Evolutionary conservation across 2,329 filamentous ascomycete species (phyloP), one percentile per base, ranked within the genome.

Genomic region (Penicillium thymicola): DNA sequence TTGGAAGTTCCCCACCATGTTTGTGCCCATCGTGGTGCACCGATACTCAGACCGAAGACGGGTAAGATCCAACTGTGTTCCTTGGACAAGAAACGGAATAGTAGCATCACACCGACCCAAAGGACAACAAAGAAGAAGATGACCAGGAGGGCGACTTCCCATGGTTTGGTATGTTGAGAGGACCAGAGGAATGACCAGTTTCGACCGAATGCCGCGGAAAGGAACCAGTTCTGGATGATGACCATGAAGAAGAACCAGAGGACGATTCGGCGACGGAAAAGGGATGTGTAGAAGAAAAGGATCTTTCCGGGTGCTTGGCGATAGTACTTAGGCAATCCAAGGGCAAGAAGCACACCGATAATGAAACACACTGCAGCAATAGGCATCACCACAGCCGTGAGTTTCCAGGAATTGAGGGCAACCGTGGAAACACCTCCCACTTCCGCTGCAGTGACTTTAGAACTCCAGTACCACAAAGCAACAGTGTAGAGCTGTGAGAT

Each of bases 401-500:
- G 75, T 53, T 71, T 73, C 70, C 78, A 80, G 11, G 72, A 74
- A 53, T 75, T 72, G 10, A 73, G 73, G 28, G 78, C 70, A 42
- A 58, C 49, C 2, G 71, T 63, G 52, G 73, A 68, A 25, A 69
- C 62, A 51, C 70, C 67, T 16, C 75, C 70, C 37, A 76, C 67
- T 28, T 78, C 80, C 21, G 71, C 72, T 11, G 74, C 65, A 14
- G 76, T 77, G 5, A 74, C 67, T 50, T 72, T 74, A 36, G 79
- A 78, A 36, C 85, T 86, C 86, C 86, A 88, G 68, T 83, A 87
- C 85, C 85, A 89, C 11, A 89, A 76, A 2, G 78, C 82, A 34
- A 84, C 80, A 54, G 86, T 79, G 66, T 88, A 88, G 58, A 86
- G 75, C 67, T 88, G 85, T 64, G 88, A 85, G 16, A 84, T 84